A percentile compares a stretch with the other conserved stretches of the same genome.
Evolutionary conservation across 2,329 filamentous ascomycete genomes (phyloP).

Genomic region (Pseudogymnoascus sp.): DNA sequence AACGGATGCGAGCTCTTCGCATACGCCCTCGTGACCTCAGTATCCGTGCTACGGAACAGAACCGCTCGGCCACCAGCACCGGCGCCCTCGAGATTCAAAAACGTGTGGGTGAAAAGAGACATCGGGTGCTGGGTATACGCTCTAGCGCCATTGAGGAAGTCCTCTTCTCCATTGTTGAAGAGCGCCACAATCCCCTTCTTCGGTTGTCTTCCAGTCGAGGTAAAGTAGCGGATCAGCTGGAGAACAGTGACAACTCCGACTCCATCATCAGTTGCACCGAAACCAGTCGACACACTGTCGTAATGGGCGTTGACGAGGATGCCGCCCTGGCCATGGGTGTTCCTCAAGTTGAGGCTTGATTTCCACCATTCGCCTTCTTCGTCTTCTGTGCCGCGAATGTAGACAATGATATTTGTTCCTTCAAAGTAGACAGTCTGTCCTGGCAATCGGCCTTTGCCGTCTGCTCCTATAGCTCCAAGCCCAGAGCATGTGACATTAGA

Average conservation of each 20-base stretch:
- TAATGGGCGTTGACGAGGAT: slow-evolving; percentile 94
- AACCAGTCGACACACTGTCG: slow-evolving; percentile 81
- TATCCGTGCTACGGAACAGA: slow-evolving; percentile 82
- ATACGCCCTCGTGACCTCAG: slow-evolving; percentile 78
- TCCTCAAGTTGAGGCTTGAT: slow-evolving; percentile 34
- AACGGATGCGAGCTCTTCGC: slow-evolving; percentile 67
- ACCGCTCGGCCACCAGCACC: slow-evolving; percentile 85
- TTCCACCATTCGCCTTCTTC: slow-evolving; percentile 70
- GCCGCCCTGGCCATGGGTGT: slow-evolving; percentile 58
- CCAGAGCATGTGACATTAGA: slow-evolving; percentile 71
- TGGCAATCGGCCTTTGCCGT: slow-evolving; percentile 26
- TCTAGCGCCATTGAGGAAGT: slow-evolving; percentile 79
- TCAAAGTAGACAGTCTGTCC: slow-evolving; percentile 71
- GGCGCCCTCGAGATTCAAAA: slow-evolving; percentile 91
- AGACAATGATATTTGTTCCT: slow-evolving; percentile 85
- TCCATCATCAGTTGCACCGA: slow-evolving; percentile 89
- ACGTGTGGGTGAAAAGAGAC: slow-evolving; percentile 73
- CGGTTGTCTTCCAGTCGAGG: slow-evolving; percentile 62
- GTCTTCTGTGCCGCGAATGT: slow-evolving; percentile 77
- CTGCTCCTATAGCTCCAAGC: slow-evolving; percentile 33
- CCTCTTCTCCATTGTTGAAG: slow-evolving; percentile 94
- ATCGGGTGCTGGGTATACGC: slow-evolving; percentile 81
- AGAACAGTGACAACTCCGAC: slow-evolving; percentile 81
- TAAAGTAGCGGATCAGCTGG: slow-evolving; percentile 83
- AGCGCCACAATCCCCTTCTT: slow-evolving; percentile 75